A percentile compares a stretch with the other conserved stretches of the same genome.
These are phyloP conservation scores for Trametes villosa DNA, from an alignment of 768 basidiomycete genomes.

Conservation along the genomic window DNA sequence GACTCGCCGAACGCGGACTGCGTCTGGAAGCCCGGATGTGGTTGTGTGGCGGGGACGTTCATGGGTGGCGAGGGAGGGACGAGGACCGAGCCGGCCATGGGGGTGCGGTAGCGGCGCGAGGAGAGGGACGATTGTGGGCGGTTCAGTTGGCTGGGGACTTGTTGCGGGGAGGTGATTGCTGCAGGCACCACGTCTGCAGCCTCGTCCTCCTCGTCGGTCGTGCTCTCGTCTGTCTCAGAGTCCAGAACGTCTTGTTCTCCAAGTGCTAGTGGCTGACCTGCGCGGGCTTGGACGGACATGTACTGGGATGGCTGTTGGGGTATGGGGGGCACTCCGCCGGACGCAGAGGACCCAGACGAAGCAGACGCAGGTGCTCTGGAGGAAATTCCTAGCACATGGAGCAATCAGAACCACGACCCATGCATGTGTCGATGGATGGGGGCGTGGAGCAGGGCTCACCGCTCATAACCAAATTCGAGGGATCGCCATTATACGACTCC, in stretches of 20 bases:
- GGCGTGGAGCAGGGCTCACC: slow-evolving; percentile 47
- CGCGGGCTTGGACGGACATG: slow-evolving; percentile 18
- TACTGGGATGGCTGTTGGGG: slow-evolving; percentile 20
- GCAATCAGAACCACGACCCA: background rate
- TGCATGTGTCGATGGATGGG: no score
- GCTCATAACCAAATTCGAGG: slow-evolving; percentile 65
- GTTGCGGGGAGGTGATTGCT: slow-evolving; percentile 27
- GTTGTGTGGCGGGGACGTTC: slow-evolving; percentile 66
- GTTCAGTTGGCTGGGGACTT: slow-evolving; percentile 44
- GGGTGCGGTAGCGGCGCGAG: slow-evolving; percentile 78
- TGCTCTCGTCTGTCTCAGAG: slow-evolving; percentile 26
- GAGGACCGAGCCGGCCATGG: slow-evolving; percentile 60
- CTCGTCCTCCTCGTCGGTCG: slow-evolving; percentile 48
- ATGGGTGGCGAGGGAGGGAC: slow-evolving; percentile 45
- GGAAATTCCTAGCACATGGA: slow-evolving; percentile 41
- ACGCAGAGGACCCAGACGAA: slow-evolving; percentile 67
- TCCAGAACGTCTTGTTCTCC: slow-evolving; percentile 11
- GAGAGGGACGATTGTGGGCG: slow-evolving; percentile 82
- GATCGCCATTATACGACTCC: slow-evolving; percentile 74
- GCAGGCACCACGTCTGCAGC: slow-evolving; percentile 52
- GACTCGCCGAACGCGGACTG: slow-evolving; percentile 70
- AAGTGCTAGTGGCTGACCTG: slow-evolving; percentile 19
- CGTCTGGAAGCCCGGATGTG: slow-evolving; percentile 70
- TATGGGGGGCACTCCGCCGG: slow-evolving; percentile 41
- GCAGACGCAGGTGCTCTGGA: slow-evolving; percentile 57